Percentiles rank a stretch among this genome's conserved stretches.
Conservation (phyloP, 1,284 basidiomycete species). For the Malassezia psittaci region DNA sequence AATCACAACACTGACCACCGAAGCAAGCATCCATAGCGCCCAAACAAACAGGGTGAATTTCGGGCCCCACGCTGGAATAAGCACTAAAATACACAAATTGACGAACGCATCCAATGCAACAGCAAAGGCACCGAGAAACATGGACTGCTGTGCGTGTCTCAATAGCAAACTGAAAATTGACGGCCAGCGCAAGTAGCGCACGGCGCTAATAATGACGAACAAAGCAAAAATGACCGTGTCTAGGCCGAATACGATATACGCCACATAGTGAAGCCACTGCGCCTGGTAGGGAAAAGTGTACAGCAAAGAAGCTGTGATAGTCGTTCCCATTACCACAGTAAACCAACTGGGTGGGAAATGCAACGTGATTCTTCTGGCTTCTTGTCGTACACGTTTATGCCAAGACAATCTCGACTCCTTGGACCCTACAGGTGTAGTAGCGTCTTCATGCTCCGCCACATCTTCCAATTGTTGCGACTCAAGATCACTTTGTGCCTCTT, state of each 20-base stretch:
- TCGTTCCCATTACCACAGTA: slow-evolving; percentile 49
- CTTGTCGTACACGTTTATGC: neutral
- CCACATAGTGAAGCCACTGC: slow-evolving; percentile 47
- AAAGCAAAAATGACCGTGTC: slow-evolving; percentile 59
- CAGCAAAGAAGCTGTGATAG: slow-evolving; percentile 50
- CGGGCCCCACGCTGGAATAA: slow-evolving; percentile 51
- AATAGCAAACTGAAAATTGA: slow-evolving; percentile 55
- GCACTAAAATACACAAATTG: slow-evolving; percentile 52
- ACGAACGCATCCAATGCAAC: slow-evolving; percentile 64
- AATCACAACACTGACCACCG: slow-evolving; percentile 55
- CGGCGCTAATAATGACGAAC: slow-evolving; percentile 50
- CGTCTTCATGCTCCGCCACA: too few relatives aligned
- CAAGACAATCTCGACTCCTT: neutral
- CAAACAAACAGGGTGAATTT: slow-evolving; percentile 58
- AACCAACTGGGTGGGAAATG: slow-evolving; percentile 36
- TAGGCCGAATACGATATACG: slow-evolving; percentile 57
- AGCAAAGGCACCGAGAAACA: slow-evolving; percentile 61
- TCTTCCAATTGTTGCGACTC: neutral
- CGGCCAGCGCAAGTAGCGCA: slow-evolving; percentile 57
- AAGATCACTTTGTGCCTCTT: neutral
- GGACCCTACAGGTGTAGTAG: too few relatives aligned
- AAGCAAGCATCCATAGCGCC: slow-evolving; percentile 65
- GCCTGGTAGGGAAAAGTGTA: slow-evolving; percentile 51
- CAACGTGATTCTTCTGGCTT: neutral
- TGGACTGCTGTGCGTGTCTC: slow-evolving; percentile 57